Conservation (phyloP, 139 green algal species). For the Asterochloris erici region DNA sequence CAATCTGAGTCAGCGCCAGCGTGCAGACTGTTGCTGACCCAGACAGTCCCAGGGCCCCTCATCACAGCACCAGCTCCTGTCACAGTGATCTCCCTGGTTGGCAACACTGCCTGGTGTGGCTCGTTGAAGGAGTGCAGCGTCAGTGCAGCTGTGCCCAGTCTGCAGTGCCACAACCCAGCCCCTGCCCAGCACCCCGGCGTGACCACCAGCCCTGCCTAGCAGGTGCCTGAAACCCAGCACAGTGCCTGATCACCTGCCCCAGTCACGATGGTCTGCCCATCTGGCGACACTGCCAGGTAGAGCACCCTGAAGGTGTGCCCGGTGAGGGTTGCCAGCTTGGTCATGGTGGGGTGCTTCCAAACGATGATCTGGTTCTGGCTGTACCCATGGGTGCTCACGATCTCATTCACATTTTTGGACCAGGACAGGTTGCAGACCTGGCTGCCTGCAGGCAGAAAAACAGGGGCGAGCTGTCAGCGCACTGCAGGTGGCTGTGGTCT, state of each 20-base stretch:
- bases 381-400: slow-evolving; percentile 97
- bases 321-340: slow-evolving; percentile 89
- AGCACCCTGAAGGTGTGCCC: slow-evolving; percentile 92
- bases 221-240: too few species aligned
- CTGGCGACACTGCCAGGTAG: slow-evolving; percentile 91
- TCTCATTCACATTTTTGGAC: slow-evolving; percentile 96
- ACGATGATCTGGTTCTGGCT: slow-evolving; percentile 92
- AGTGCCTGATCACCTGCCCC: slow-evolving; percentile 43
- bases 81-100: too few species aligned
- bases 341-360: slow-evolving; percentile 87
- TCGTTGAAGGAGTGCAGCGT: too few species aligned
- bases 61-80: too few species aligned
- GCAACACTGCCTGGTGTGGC: too few species aligned
- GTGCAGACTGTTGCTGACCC: too few species aligned
- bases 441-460: slow-evolving; percentile 18
- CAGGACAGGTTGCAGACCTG: slow-evolving; percentile 97
- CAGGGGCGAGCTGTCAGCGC: background rate
- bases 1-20: too few species aligned
- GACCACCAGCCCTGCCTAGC: too few species aligned
- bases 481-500: background rate
- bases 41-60: too few species aligned
- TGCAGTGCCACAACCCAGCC: too few species aligned
- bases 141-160: too few species aligned
- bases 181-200: too few species aligned
- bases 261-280: slow-evolving; percentile 98